Base-by-base conservation (phyloP, 495 filamentous ascomycete genomes). In the Aspergillus affinis region DNA sequence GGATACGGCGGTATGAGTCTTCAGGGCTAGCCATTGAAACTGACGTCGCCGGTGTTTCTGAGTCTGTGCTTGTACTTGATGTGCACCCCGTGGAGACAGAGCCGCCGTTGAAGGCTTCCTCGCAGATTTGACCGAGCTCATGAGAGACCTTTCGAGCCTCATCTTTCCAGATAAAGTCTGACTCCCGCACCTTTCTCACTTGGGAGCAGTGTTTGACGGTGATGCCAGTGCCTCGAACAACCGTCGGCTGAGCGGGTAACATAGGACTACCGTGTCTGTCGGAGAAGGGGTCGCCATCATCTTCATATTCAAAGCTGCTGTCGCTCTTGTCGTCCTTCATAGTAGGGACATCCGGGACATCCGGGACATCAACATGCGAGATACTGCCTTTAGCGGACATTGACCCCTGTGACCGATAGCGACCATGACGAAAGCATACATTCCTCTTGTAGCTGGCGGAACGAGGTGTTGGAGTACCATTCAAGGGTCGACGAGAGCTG, bases 41-140 rank as follows among this genome's bases (percentile, higher is more conserved):
- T 2, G 80, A 78, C 8, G 81, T 80, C 1, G 80, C 76, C 20
- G 85, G 86, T 10, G 85, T 86, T 57, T 69, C 82, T 70, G 65
- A 59, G 18, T 79, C 72, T n/a, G 62, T 67, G 30, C 67, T 77
- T 29, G 75, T 78, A 20, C 75, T 81, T 9, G 71, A 72, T 4
- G 78, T 73, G 9, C 78, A 73, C 12, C 66, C 74, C 3, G 80
- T 84, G 2, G 81, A 76, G 0, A 88, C 67, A 0, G 87, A 86
- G 36, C 84, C 86, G 23, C 86, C 83, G 63, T 90, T 91, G 73
- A 97, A 97, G 0, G 92, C 92, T 62, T 92, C 90, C 60, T 89
- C 86, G 62, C 85, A 88, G n/a, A 87, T 82, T 61, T 85, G 83
- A 58, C 83, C 82, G 18, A 89, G 79, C 60, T 89, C 86, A 26